Evolutionary conservation across 1,139 yeast genomes (phyloP), one percentile per base, ranked within the genome.

Genomic region (Geotrichum histeridarum): DNA sequence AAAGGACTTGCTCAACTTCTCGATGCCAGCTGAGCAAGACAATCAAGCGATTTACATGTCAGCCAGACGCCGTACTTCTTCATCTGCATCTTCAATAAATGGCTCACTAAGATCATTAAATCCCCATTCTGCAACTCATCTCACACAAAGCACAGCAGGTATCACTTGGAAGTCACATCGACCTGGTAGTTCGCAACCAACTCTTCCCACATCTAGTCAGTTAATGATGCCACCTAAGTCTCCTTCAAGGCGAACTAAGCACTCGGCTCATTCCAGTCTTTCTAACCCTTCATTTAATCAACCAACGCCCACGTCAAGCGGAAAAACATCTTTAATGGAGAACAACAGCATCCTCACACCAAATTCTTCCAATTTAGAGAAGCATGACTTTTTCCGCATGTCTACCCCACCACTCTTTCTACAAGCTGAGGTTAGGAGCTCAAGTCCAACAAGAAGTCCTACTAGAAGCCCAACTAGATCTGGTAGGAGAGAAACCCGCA

Each of bases 1-100:
- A n/a, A 53, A 53, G 33, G 56, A 53, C 17, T 41, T 53, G 42
- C 41, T 52, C 33, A 48, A 52, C 32, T 48, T 45, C 35, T 44
- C 50, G 4, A 38, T 36, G 11, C 36, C 46, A 2, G 27, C 33
- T n/a, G 46, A 41, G 31, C 27, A 22, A 22, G 27, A 22, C 27
- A 22, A 22, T 22, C 27, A 22, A 22, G 27, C 27, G 3, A 3
- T 5, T 22, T 22, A 22, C 27, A 22, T 22, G 27, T 22, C 27
- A 22, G 27, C 27, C 27, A 22, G 27, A 22, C 3, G 27, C 27
- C 27, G 27, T 5, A 22, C 27, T 22, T 22, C 27, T 22, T 22
- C 27, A 22, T 22, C 27, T 22, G 27, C 27, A 22, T 3, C 27
- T 22, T 22, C 27, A 22, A 22, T 22, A 22, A 22, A 22, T 22